Evolutionary conservation across 2,329 filamentous ascomycete genomes (phyloP).

Genomic region (Cadophora malorum): DNA sequence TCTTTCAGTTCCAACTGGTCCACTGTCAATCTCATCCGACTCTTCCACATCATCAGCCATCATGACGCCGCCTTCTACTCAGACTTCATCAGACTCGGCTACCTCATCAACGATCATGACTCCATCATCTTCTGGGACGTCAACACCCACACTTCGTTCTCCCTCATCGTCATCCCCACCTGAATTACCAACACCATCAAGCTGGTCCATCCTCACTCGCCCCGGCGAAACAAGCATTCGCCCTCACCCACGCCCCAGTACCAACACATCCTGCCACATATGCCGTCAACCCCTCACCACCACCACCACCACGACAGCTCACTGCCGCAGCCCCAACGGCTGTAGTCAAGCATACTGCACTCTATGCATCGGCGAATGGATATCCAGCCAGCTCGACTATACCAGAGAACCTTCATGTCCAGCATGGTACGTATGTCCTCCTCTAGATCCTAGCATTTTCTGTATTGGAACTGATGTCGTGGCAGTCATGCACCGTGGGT

Average conservation of each 20-base stretch:
- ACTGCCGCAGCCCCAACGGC: neutral
- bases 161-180: neutral
- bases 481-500: constrained; percentile 1
- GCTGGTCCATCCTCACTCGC: neutral
- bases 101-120: neutral
- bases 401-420: neutral
- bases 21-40: constrained; percentile 3
- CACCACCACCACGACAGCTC: neutral
- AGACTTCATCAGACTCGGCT: neutral
- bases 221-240: too few relatives aligned
- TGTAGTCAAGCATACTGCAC: neutral
- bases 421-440: constrained; percentile 11
- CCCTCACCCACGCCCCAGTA: too few relatives aligned
- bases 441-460: neutral
- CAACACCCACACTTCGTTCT: neutral
- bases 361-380: neutral
- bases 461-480: neutral
- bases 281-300: neutral
- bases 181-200: neutral
- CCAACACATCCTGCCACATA: constrained; percentile 1
- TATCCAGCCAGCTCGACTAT: neutral
- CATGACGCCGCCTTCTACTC: too few relatives aligned
- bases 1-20: neutral
- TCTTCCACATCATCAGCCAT: too few relatives aligned
- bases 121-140: neutral